phyloP scores from a whole-genome alignment of 2,329 filamentous ascomycete genomes.

The Cordyceps fumosorosea region DNA sequence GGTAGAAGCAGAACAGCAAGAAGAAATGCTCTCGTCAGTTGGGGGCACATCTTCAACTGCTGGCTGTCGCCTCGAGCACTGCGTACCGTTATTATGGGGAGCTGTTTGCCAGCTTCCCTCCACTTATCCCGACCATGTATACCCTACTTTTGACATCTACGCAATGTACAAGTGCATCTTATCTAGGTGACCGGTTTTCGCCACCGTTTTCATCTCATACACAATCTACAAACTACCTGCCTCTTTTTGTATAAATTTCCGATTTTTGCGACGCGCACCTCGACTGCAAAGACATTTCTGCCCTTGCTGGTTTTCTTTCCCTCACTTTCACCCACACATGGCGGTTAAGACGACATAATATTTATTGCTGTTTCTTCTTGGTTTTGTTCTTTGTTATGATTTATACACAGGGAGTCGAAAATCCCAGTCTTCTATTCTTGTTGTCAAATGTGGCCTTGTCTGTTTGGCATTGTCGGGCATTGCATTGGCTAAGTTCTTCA shows the following conservation, averaged over 20 bases:
- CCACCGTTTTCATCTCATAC: neutral
- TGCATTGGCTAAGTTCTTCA: neutral
- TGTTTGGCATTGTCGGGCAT: neutral
- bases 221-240: neutral
- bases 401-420: no score
- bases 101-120: neutral
- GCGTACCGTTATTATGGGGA: neutral
- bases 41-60: neutral
- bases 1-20: neutral
- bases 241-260: neutral
- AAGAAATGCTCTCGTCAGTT: neutral
- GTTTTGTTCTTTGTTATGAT: neutral
- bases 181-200: neutral
- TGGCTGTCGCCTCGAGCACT: neutral
- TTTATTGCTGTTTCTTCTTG: neutral
- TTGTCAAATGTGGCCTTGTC: neutral
- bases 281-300: neutral
- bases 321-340: neutral
- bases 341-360: slow-evolving; percentile 1
- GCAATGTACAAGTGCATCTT: neutral
- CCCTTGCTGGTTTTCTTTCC: neutral
- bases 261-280: neutral
- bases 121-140: neutral
- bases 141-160: neutral
- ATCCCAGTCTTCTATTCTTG: neutral